Evolutionary conservation across 1,139 yeast species (phyloP), one percentile per base, ranked within the genome.

Genomic region (Debaryomyces singareniensis): DNA sequence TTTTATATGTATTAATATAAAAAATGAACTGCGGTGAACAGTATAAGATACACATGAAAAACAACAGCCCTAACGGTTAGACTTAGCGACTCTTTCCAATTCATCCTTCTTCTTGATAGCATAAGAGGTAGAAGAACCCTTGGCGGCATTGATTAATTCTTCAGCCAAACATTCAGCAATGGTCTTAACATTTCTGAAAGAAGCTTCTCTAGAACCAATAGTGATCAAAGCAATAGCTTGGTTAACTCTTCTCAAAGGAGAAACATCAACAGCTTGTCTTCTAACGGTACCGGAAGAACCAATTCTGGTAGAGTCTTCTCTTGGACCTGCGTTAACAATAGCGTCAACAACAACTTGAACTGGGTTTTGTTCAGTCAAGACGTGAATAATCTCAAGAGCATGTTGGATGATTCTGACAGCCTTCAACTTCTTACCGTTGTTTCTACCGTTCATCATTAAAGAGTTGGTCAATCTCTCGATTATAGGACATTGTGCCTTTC

Each of bases 71-170:
- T 91, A 91, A 86, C 98, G 97, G 95, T 91, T 91, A 70, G 97
- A 87, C 78, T 91, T 91, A 70, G 98, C 98, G 71, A 91, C 98
- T 84, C 98, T 95, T 81, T 93, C 98, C 71, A 91, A 84, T 81
- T 91, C 99, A 71, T 93, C 98, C 95, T 93, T 93, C 97, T 93
- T 93, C 93, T 93, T 93, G 78, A 93, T 93, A 60, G 98, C 98
- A 70, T 89, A 93, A 65, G 98, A 93, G 72, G 96, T 93, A 57
- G 98, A 89, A 61, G 98, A 91, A 74, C 98, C 98, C 84, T 93
- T 93, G 63, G 95, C 98, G 59, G 99, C 99, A 80, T 93, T 93
- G 71, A 93, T 93, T 71, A 93, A 85, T 78, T 93, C 99, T 79
- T 93, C 99, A 67, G 99, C 97, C 68, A 93, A 85, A 75, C 98